Evolutionary conservation across 768 basidiomycete species (phyloP).

Genomic region (Coprinopsis strossmayeri): DNA sequence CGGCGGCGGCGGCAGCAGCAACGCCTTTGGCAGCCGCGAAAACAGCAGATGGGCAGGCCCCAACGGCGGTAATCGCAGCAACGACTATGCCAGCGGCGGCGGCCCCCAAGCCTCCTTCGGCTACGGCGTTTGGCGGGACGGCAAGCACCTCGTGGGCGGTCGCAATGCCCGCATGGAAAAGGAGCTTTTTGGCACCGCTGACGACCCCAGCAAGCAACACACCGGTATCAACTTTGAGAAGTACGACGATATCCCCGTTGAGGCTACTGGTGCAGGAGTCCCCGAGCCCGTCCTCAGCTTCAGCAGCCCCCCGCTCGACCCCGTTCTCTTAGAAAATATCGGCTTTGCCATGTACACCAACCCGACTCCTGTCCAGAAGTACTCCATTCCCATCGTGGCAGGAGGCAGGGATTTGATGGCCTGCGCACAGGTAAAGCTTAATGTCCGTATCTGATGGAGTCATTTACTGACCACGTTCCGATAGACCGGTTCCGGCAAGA

Average conservation of each 20-base stretch:
- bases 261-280: constrained; percentile 95
- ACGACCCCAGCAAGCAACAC: constrained; percentile 83
- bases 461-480: constrained; percentile 14
- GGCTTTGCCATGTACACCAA: constrained; percentile 85
- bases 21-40: constrained; percentile 10
- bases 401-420: constrained; percentile 88
- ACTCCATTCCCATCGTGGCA: constrained; percentile 97
- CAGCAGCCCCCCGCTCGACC: constrained; percentile 84
- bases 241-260: constrained; percentile 99
- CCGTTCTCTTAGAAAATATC: constrained; percentile 94
- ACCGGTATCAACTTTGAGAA: constrained; percentile 99
- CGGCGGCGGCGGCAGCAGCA: too few species aligned
- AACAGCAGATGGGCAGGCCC: constrained; percentile 8
- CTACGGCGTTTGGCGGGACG: constrained; percentile 83
- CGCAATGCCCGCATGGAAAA: constrained; percentile 89
- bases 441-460: constrained; percentile 10
- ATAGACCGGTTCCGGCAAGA: constrained; percentile 99
- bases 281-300: constrained; percentile 90
- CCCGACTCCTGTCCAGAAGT: constrained; percentile 99
- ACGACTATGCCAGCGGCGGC: constrained; percentile 28
- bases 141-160: constrained; percentile 75
- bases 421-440: constrained; percentile 73
- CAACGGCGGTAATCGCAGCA: constrained; percentile 34
- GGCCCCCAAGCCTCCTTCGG: constrained; percentile 31
- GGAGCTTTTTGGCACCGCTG: constrained; percentile 88